Evolutionary conservation across 129 eudicot species (phyloP), one percentile per base, ranked within the genome.

Genomic region (Silybum marianum): DNA sequence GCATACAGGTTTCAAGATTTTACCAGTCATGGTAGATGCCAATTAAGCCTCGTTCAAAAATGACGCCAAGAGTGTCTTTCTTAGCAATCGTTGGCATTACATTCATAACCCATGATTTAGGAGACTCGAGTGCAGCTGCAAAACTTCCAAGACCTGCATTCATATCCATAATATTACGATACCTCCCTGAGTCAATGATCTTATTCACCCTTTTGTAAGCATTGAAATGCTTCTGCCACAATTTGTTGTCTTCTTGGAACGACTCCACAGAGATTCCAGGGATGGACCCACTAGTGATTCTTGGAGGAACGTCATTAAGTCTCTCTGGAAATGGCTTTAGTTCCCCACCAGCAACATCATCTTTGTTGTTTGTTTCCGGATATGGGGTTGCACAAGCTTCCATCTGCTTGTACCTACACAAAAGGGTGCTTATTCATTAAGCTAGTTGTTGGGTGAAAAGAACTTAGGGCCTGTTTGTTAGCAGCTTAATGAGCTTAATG

Each of bases 21-120:
- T 84, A 90, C 95, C 95, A 90, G 42, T 90, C 95, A 82, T 90
- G 95, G 67, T 90, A 90, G 30, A 88, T 90, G 67, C 92, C 94
- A 36, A 90, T 90, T 74, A 90, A 75, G 25, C 92, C 95, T 14
- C 92, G 90, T 34, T 90, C 92, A 74, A 79, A 90, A 24, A 90
- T 73, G 44, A 85, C 90, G 42, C 86, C 92, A 19, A 90, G 86
- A 9, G 95, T 90, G 74, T 90, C 90, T 72, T 73, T 84, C 70
- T 90, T 75, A 21, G 89, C 76, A 34, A 90, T 80, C 4, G 92
- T 90, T 22, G 95, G 95, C 90, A 90, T 85, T 71, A 88, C 92
- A 65, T 90, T 90, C 92, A 90, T 88, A 71, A 90, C 92, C 95
- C 95, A 90, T 21, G 84, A 74, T 44, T 88, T 90, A 13, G 87